Evolutionary conservation across 805 yeast species (phyloP), one percentile per base, ranked within the genome.

Genomic region (Cyberlindnera mycetangii): DNA sequence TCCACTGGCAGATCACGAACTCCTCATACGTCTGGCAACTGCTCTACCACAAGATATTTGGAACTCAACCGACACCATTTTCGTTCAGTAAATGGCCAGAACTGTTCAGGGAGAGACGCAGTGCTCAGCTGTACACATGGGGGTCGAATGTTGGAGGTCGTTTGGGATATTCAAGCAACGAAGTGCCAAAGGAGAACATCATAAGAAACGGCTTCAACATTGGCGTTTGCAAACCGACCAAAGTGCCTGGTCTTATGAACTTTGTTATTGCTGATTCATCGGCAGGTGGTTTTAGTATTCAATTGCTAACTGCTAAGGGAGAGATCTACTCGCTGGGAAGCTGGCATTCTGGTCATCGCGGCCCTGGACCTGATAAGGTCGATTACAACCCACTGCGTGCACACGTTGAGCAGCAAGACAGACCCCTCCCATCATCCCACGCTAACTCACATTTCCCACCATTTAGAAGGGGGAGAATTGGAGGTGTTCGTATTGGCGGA

Each of bases 261-360:
- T 21, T 64, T 4, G 58, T 76, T 2, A 56, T 60, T n/a, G 50
- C 71, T 1, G 82, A 78, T 51, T 65, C 83, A 1, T 67, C 76
- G 19, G 79, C 81, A 8, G 85, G 85, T 24, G 92, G 92, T 2
- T 83, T 72, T 55, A 74, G 81, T 4, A 78, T 81, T 48, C 79
- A 79, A 40, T 65, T 84, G 3, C 63, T 84, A 28, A 74, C 84
- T 0, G 68, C 70, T 22, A 60, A 70, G 1, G 89, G 90, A 1
- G 65, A 72, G 5, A 56, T 85, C 6, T 83, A 70, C 59, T 70
- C 69, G 25, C 76, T 84, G 5, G 88, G 85, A 0, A 66, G 63
- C 11, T 68, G 66, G 59, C 66, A 69, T 39, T 72, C 70, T 7
- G 74, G 73, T 7, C 59, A 64, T 41, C 55, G 57, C 7, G 50